Conservation (phyloP, 1,139 yeast genomes). For the Hyphopichia burtonii region DNA sequence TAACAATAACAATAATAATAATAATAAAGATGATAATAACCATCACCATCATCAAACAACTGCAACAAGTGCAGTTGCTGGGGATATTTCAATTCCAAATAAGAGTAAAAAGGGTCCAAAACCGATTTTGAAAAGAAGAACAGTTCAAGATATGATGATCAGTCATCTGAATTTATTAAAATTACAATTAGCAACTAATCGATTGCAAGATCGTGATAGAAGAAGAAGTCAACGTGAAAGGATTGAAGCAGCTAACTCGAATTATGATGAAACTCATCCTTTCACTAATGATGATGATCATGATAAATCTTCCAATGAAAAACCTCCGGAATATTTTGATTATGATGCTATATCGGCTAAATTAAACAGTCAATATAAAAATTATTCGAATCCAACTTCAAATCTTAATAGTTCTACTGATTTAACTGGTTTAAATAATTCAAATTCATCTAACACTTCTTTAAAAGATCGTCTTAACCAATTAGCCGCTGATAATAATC, state of each 20-base stretch:
- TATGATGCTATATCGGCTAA: slow-evolving; percentile 59
- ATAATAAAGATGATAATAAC: slow-evolving; percentile 25
- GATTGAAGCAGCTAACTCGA: slow-evolving; percentile 2
- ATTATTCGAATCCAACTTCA: slow-evolving; percentile 14
- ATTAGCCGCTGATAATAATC: slow-evolving; percentile 5
- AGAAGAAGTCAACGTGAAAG: slow-evolving; percentile 11
- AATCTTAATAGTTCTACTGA: slow-evolving; percentile 7
- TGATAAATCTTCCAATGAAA: slow-evolving; percentile 13
- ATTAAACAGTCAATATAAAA: slow-evolving; percentile 55
- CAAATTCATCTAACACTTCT: background rate
- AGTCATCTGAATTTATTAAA: slow-evolving; percentile 54
- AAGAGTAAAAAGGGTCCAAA: slow-evolving; percentile 42
- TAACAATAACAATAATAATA: slow-evolving; percentile 22
- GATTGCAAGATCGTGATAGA: slow-evolving; percentile 24
- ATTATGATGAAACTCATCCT: slow-evolving; percentile 3
- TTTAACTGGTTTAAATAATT: slow-evolving; percentile 3
- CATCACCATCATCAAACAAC: slow-evolving; percentile 27
- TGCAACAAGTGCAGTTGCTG: slow-evolving; percentile 47
- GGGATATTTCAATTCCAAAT: slow-evolving; percentile 39
- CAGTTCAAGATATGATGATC: slow-evolving; percentile 72
- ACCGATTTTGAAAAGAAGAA: slow-evolving; percentile 80
- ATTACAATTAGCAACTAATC: slow-evolving; percentile 44
- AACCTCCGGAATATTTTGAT: slow-evolving; percentile 50
- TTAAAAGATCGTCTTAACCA: slow-evolving; percentile 4
- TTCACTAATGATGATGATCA: background rate